Conservation (phyloP, 345 rosid genomes). For the Conringia planisiliqua region DNA sequence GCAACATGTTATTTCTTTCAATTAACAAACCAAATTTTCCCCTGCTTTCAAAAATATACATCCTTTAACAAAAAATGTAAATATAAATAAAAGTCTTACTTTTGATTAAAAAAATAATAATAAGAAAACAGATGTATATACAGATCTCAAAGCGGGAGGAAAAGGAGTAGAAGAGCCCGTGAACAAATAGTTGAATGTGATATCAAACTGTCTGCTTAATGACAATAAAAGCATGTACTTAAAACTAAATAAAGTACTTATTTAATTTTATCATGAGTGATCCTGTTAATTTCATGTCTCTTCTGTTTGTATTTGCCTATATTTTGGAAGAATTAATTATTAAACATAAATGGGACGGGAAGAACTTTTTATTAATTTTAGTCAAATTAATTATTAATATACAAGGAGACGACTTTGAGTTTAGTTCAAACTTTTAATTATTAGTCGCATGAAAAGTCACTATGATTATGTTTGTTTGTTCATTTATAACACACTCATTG, state of each 20-base stretch:
- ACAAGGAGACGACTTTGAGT: constrained; percentile 26
- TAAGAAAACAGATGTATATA: constrained; percentile 1
- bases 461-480: constrained; percentile 25
- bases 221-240: not conserved
- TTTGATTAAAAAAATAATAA: not conserved
- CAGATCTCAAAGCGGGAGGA: constrained; percentile 20
- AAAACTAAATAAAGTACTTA: not conserved
- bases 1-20: not conserved
- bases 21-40: not conserved
- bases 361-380: not conserved
- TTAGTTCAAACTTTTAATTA: constrained; percentile 28
- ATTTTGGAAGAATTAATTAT: not conserved
- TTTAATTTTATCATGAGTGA: not conserved
- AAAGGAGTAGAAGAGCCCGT: constrained; percentile 17
- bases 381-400: not conserved
- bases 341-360: not conserved
- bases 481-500: constrained; percentile 9
- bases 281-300: not conserved
- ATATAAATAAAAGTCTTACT: not conserved
- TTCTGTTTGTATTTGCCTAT: constrained; percentile 13
- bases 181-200: constrained; percentile 21
- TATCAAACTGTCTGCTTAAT: not conserved
- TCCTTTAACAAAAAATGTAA: not conserved
- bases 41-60: not conserved
- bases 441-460: constrained; percentile 31